A percentile compares a stretch with the other conserved stretches of the same genome.
phyloP scores from a whole-genome alignment of 2,329 filamentous ascomycete species.

The Botrytis fragariae region DNA sequence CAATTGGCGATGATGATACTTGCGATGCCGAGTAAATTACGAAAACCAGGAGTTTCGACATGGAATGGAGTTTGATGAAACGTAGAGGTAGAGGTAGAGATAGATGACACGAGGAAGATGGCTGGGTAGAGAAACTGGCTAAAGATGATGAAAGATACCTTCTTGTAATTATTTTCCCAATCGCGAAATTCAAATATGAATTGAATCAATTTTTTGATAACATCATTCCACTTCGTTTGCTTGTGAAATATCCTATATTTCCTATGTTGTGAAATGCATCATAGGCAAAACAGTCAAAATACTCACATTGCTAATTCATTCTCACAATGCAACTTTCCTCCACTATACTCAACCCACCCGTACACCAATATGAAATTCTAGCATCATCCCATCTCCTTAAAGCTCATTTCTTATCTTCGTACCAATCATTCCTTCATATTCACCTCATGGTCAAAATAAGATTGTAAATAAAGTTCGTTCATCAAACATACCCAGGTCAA shows the following conservation, averaged over 20 bases:
- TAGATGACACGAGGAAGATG: background rate
- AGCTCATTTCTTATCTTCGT: background rate
- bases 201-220: background rate
- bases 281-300: background rate
- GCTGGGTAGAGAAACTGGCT: background rate
- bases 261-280: too few species aligned
- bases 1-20: background rate
- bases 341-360: background rate
- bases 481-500: background rate
- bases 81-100: background rate
- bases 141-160: background rate
- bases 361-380: background rate
- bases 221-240: background rate
- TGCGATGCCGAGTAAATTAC: slow-evolving; percentile 11
- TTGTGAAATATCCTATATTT: background rate
- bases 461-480: background rate
- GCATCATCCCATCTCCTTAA: background rate
- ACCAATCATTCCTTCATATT: background rate
- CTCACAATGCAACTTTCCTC: background rate
- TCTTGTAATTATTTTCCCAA: slow-evolving; percentile 10
- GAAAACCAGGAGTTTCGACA: background rate
- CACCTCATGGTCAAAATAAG: background rate
- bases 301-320: background rate
- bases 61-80: too few species aligned
- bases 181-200: background rate